Evolutionary conservation across 768 basidiomycete genomes (phyloP).

Genomic region (Serendipita sp.): DNA sequence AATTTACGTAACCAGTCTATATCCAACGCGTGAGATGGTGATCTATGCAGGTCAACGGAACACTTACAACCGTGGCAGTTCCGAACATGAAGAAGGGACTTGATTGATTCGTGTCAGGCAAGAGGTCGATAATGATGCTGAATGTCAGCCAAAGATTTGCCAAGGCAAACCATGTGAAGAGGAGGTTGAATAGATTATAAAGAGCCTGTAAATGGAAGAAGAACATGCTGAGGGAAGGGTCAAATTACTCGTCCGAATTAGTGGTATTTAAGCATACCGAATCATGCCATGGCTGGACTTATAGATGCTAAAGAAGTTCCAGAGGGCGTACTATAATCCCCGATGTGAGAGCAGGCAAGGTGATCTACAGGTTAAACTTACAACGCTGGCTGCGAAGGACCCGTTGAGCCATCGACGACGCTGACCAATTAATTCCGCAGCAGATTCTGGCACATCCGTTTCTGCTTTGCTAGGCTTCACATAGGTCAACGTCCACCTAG

Average conservation of each 20-base stretch:
- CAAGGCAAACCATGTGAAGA: constrained; percentile 88
- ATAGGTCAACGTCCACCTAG: constrained; percentile 77
- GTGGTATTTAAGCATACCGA: constrained; percentile 17
- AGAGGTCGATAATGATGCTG: constrained; percentile 85
- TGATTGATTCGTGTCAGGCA: constrained; percentile 23
- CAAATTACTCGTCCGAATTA: neutral
- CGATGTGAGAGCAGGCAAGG: constrained; percentile 5
- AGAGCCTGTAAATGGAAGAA: constrained; percentile 90
- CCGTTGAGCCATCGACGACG: constrained; percentile 95
- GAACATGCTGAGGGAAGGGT: constrained; percentile 48
- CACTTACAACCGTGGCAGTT: constrained; percentile 47
- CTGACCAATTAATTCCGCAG: constrained; percentile 56
- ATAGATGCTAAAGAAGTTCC: constrained; percentile 85
- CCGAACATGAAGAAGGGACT: constrained; percentile 46
- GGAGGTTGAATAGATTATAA: constrained; percentile 67
- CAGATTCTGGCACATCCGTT: constrained; percentile 69
- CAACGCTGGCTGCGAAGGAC: constrained; percentile 82
- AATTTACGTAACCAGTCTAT: constrained; percentile 81
- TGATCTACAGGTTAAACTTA: constrained; percentile 24
- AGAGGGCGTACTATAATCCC: constrained; percentile 56
- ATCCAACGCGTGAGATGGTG: constrained; percentile 4
- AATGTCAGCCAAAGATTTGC: constrained; percentile 94
- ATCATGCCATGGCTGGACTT: constrained; percentile 71
- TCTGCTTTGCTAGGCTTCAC: constrained; percentile 95
- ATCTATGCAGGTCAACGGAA: neutral